Conservation (phyloP, 2,329 filamentous ascomycete species). For the Emmonsiellopsis sp. region DNA sequence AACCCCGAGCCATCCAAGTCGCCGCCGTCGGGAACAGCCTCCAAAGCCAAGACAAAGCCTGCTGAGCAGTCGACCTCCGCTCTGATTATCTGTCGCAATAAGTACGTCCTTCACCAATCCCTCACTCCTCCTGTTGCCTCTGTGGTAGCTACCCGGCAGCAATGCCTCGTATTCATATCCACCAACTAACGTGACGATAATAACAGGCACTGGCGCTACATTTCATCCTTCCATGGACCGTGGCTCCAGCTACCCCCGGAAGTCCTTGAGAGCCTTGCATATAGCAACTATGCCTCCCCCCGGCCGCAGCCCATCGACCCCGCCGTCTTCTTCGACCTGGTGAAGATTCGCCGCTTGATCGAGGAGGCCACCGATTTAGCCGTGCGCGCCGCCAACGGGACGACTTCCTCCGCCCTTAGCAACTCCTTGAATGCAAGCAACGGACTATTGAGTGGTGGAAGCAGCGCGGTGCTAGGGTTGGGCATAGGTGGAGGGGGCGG, state of each 20-base stretch:
- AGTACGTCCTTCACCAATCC: slow-evolving; percentile 37
- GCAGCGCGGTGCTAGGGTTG: slow-evolving; percentile 47
- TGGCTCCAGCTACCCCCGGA: slow-evolving; percentile 75
- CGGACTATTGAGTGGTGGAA: slow-evolving; percentile 39
- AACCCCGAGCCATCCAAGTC: not conserved
- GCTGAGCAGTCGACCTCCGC: slow-evolving; percentile 36
- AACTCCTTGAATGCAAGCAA: slow-evolving; percentile 45
- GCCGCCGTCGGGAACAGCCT: slow-evolving; percentile 6
- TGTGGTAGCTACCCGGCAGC: not conserved
- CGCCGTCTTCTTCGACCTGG: slow-evolving; percentile 71
- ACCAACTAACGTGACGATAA: not conserved
- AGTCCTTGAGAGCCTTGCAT: slow-evolving; percentile 67
- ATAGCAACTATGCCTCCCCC: slow-evolving; percentile 69
- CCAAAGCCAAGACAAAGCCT: slow-evolving; percentile 5
- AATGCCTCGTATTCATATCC: no score
- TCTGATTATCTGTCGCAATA: slow-evolving; percentile 58
- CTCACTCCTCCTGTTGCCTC: not conserved
- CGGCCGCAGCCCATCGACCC: slow-evolving; percentile 70
- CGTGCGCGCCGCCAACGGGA: slow-evolving; percentile 66
- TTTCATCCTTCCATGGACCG: slow-evolving; percentile 72
- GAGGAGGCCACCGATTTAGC: slow-evolving; percentile 72
- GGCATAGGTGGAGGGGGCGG: slow-evolving; percentile 48
- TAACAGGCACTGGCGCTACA: slow-evolving; percentile 71
- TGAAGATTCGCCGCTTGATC: slow-evolving; percentile 71
- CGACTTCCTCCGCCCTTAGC: slow-evolving; percentile 56